Evolutionary conservation across 1,284 basidiomycete species (phyloP).

Genomic region (Earliella scabrosa): DNA sequence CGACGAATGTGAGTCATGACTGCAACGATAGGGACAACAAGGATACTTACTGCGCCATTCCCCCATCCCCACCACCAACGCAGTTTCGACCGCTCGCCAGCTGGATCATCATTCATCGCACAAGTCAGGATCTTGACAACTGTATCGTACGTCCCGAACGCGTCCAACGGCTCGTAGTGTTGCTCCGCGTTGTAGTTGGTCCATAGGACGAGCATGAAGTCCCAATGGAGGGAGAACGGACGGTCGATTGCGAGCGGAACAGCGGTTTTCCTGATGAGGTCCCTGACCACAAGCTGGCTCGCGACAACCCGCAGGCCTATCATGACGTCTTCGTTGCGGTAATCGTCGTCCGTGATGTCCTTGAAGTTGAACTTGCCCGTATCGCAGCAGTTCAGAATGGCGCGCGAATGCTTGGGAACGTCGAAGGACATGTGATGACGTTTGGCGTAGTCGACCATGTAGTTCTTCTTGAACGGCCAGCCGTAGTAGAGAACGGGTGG

Average conservation of each 20-base stretch:
- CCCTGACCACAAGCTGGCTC: neutral
- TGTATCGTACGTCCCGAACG: neutral
- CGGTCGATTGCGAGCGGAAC: neutral
- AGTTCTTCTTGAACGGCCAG: neutral
- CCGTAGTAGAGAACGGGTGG: neutral
- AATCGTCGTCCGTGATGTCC: neutral
- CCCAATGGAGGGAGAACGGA: conserved; percentile 1
- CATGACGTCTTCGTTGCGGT: neutral
- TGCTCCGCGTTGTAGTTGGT: conserved; percentile 2
- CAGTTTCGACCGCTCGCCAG: neutral
- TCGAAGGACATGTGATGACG: neutral
- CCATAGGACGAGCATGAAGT: conserved; percentile 1
- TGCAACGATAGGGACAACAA: too few species aligned
- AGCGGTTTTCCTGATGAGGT: neutral
- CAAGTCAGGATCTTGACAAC: neutral
- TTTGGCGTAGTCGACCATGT: neutral
- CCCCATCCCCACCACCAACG: conserved; percentile 5
- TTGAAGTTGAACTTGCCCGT: conserved; percentile 3
- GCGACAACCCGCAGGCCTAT: neutral
- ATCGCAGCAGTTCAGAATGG: neutral
- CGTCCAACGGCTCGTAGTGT: neutral
- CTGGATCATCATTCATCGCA: neutral
- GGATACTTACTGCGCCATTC: conserved; percentile 1
- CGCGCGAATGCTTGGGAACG: neutral
- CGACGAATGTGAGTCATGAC: neutral